These are phyloP conservation scores for Phytophthora foliorum DNA, from an alignment of 352 stramenopile species.

Conservation along the genomic window DNA sequence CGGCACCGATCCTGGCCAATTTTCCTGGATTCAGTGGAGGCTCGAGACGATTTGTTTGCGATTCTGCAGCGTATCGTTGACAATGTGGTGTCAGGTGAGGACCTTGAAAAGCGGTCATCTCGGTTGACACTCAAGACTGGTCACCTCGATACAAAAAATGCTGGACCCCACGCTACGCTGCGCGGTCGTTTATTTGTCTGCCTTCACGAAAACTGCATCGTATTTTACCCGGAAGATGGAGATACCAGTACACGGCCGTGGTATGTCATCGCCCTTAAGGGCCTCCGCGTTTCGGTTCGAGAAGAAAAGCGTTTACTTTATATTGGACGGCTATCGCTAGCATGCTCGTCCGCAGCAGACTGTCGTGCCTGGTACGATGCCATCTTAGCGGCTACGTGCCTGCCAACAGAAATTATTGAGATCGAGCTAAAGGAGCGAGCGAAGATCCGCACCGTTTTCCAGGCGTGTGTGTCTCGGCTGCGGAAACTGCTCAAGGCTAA, in stretches of 20 bases:
- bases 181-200: conserved; percentile 82
- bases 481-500: conserved; percentile 82
- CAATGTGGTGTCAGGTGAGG: conserved; percentile 67
- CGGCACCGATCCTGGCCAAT: conserved; percentile 77
- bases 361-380: conserved; percentile 81
- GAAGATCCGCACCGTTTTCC: conserved; percentile 75
- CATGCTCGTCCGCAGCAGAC: conserved; percentile 60
- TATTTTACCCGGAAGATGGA: conserved; percentile 81
- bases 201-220: conserved; percentile 81
- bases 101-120: conserved; percentile 76
- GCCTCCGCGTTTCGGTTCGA: conserved; percentile 69
- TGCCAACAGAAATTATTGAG: conserved; percentile 78
- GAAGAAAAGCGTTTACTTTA: conserved; percentile 75
- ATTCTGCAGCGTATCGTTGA: conserved; percentile 80
- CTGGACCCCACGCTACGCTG: conserved; percentile 78
- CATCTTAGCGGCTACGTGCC: conserved; percentile 63
- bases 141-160: conserved; percentile 77
- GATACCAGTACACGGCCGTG: conserved; percentile 73
- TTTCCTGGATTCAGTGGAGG: conserved; percentile 79
- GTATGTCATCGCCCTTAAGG: conserved; percentile 81
- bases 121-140: conserved; percentile 83
- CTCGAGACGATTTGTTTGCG: conserved; percentile 74
- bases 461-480: conserved; percentile 73
- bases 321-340: conserved; percentile 69
- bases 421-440: conserved; percentile 82